Evolutionary conservation across 2,329 filamentous ascomycete genomes (phyloP).

Genomic region (Elsinoe arachidis): DNA sequence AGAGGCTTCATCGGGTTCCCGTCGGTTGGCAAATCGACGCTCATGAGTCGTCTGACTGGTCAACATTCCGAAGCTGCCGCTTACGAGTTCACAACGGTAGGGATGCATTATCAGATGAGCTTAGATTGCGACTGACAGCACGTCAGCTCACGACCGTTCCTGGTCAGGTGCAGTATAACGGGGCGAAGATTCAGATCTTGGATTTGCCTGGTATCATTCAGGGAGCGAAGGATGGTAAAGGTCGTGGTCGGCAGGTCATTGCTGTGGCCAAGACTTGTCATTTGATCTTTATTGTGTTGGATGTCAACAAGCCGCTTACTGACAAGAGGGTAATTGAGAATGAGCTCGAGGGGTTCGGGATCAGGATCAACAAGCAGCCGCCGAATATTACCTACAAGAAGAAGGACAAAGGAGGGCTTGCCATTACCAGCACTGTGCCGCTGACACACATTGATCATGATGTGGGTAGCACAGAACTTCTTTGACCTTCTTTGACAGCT

Average conservation of each 20-base stretch:
- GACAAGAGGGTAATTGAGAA: constrained; percentile 94
- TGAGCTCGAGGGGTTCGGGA: constrained; percentile 94
- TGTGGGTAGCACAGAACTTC: constrained; percentile 23
- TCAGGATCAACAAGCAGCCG: constrained; percentile 92
- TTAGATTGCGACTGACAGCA: constrained; percentile 15
- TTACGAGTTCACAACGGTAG: constrained; percentile 87
- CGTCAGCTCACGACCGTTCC: constrained; percentile 76
- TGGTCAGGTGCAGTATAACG: constrained; percentile 92
- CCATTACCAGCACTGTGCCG: constrained; percentile 89
- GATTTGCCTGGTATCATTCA: constrained; percentile 98
- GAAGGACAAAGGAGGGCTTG: constrained; percentile 97
- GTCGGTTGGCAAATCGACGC: constrained; percentile 94
- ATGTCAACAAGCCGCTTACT: constrained; percentile 96
- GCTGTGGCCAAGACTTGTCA: constrained; percentile 98
- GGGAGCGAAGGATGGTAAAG: constrained; percentile 90
- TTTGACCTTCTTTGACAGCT: too few species aligned
- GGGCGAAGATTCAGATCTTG: constrained; percentile 90
- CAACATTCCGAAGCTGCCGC: constrained; percentile 96
- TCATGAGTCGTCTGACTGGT: constrained; percentile 90
- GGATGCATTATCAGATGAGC: not conserved
- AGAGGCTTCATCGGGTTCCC: constrained; percentile 92
- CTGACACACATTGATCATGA: constrained; percentile 88
- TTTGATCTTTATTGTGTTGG: constrained; percentile 95
- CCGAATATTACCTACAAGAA: constrained; percentile 99
- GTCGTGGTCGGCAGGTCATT: constrained; percentile 91